phyloP scores from a whole-genome alignment of 352 stramenopile genomes.

The Pythium volutum region DNA sequence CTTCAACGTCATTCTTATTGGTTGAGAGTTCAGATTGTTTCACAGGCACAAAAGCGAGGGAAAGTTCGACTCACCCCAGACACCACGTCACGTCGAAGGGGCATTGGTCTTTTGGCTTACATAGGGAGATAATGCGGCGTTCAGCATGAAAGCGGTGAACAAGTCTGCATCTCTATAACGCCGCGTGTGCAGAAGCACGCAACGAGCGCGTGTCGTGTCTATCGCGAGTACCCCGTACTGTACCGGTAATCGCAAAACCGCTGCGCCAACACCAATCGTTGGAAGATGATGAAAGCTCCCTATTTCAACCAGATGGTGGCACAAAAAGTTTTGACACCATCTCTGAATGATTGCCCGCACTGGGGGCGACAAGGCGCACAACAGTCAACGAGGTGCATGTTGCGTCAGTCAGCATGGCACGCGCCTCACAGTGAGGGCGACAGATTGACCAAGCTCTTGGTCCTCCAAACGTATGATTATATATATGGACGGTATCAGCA shows the following conservation, averaged over 20 bases:
- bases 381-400: constrained; percentile 1
- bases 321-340: constrained; percentile 3
- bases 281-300: background rate
- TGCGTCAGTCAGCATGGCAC: background rate
- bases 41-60: background rate
- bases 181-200: constrained; percentile 12
- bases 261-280: background rate
- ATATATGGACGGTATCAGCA: too few species aligned
- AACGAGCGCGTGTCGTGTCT: constrained; percentile 17
- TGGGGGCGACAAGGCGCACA: background rate
- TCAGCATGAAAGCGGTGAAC: background rate
- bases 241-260: background rate
- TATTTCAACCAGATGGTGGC: constrained; percentile 14
- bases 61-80: background rate
- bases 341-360: background rate
- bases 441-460: too few species aligned
- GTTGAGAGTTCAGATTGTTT: background rate
- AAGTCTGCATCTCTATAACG: constrained; percentile 23
- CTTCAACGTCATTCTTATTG: background rate
- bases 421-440: too few species aligned
- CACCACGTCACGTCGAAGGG: too few species aligned
- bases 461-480: too few species aligned
- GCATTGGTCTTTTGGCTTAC: too few species aligned
- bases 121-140: too few species aligned
- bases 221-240: background rate